Conservation (phyloP, 1,139 yeast species). For the Protomyces arabidopsidicola region DNA sequence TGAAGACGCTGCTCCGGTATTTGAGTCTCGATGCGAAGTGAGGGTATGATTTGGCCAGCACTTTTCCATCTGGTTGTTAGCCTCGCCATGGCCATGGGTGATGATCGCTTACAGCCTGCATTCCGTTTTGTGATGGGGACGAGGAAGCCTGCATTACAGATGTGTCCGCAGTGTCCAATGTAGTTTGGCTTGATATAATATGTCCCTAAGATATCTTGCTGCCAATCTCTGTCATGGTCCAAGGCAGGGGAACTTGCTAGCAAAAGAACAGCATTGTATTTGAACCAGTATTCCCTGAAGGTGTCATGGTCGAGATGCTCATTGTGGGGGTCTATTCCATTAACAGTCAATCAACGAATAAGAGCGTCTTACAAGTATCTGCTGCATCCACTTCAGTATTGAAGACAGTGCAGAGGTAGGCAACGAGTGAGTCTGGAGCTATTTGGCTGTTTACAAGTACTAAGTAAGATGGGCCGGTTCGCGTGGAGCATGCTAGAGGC, state of each 20-base stretch:
- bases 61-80: slow-evolving; percentile 54
- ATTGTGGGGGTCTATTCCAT: slow-evolving; percentile 8
- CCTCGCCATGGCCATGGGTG: background rate
- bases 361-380: slow-evolving; percentile 8
- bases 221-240: slow-evolving; percentile 38
- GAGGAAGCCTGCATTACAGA: slow-evolving; percentile 83
- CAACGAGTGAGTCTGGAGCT: slow-evolving; percentile 3
- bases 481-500: background rate
- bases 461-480: background rate
- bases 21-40: slow-evolving; percentile 81
- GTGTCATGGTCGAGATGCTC: slow-evolving; percentile 46
- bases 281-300: slow-evolving; percentile 81
- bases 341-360: background rate
- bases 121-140: slow-evolving; percentile 91
- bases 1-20: slow-evolving; percentile 76
- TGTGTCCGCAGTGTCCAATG: slow-evolving; percentile 88
- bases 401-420: slow-evolving; percentile 2
- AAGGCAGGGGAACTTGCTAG: slow-evolving; percentile 62
- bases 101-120: slow-evolving; percentile 53
- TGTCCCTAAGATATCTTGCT: slow-evolving; percentile 68
- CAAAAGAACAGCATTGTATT: slow-evolving; percentile 76
- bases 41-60: slow-evolving; percentile 72
- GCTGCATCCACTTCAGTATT: slow-evolving; percentile 22
- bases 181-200: slow-evolving; percentile 79
- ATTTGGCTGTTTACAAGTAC: background rate